These are phyloP conservation scores for Multifurca ochricompacta DNA, from an alignment of 768 basidiomycete genomes.

Conservation along the genomic window DNA sequence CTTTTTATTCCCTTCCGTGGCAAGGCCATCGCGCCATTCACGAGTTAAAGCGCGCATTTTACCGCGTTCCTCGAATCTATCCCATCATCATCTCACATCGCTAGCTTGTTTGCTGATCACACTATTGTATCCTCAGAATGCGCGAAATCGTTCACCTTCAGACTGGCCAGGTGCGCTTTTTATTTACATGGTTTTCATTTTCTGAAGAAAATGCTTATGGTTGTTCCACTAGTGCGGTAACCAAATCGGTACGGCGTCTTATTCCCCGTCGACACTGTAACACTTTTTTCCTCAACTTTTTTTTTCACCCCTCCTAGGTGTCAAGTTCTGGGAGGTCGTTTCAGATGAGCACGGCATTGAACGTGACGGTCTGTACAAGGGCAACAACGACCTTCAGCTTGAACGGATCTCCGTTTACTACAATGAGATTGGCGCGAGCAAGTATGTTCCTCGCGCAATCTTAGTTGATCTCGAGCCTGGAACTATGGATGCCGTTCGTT, in stretches of 20 bases:
- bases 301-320: constrained; percentile 43
- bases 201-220: constrained; percentile 24
- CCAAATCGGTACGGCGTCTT: constrained; percentile 78
- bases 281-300: constrained; percentile 3
- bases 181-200: background rate
- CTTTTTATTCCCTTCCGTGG: background rate
- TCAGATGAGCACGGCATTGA: constrained; percentile 98
- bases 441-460: constrained; percentile 98
- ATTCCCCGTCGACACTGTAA: constrained; percentile 13
- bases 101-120: background rate
- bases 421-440: constrained; percentile 90
- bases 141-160: constrained; percentile 99
- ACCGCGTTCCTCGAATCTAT: constrained; percentile 1
- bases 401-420: constrained; percentile 98
- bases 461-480: constrained; percentile 97
- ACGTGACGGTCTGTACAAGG: constrained; percentile 88
- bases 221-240: constrained; percentile 77
- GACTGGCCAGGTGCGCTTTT: constrained; percentile 80
- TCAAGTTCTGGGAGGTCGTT: constrained; percentile 96
- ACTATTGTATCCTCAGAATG: constrained; percentile 50
- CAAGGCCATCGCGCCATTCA: background rate
- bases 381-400: constrained; percentile 89
- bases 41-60: background rate
- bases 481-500: constrained; percentile 89
- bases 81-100: constrained; percentile 15